Base-by-base conservation (phyloP, 2,329 filamentous ascomycete species). In the Pezicula carpinea region DNA sequence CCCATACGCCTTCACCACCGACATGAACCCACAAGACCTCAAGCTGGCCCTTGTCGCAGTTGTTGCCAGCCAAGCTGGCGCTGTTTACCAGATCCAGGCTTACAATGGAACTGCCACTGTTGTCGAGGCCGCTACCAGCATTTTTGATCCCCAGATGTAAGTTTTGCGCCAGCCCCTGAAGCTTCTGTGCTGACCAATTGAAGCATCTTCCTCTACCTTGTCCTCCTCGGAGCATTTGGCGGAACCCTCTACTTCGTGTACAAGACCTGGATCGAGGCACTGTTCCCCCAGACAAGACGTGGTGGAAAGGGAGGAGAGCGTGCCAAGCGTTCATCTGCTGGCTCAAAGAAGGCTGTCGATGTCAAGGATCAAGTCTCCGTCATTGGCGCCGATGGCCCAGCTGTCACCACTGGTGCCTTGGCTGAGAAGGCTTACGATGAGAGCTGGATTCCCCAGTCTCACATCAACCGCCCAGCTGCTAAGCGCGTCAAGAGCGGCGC, bases 201-300 rank as follows among this genome's bases (percentile, higher is more conserved):
- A 53, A 97, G 93, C 66, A 89, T 97, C 73, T 99, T 99, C 83
- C 83, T 99, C 53, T 97, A 97, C 76, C 77, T 96, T 66, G 84
- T 97, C 75, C 86, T 99, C 59, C 75, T 85, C 45, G 83, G 78
- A 52, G 80, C 77, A 53, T 95, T 95, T 66, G 82, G 72, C 55
- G 90, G 87, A 53, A 89, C 85, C 45, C 80, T 86, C 66, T 96
- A 92, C 82, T 96, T 96, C 70, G 89, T 96, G 73, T 99, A 99
- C 81, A 93, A 86, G 75, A 95, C 92, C 63, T 97, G 92, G 90
- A 87, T 99, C 70, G 88, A 90, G 62, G 85, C 90, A 13, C 87
- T 99, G 65, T 96, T 97, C 77, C 92, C 93, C 41, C 89, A 96
- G 76, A 83, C 85, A 57, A 87, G 89, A 74, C 81, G 58, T 18